Evolutionary conservation across 345 rosid genomes (phyloP).

Genomic region (Aquilaria sinensis): DNA sequence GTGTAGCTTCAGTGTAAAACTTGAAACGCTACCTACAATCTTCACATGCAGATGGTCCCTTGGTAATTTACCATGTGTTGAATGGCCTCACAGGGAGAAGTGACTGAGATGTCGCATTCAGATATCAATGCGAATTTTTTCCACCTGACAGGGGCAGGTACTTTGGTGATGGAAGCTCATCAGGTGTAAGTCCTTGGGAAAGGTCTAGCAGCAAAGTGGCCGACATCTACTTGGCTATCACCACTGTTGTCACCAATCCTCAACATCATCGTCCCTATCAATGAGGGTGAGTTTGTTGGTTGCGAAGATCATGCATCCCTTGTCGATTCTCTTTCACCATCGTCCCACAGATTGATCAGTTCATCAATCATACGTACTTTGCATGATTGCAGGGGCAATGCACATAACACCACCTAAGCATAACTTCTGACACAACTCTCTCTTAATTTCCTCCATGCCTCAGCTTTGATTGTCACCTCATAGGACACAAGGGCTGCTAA

Average conservation of each 20-base stretch:
- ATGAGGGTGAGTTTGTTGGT: background rate
- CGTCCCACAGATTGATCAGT: constrained; percentile 12
- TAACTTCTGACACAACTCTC: no score
- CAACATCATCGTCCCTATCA: background rate
- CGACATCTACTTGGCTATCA: constrained; percentile 20
- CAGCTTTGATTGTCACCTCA: no score
- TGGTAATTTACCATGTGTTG: constrained; percentile 10
- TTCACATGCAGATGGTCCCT: constrained; percentile 8
- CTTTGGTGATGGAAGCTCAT: constrained; percentile 10
- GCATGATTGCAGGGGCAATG: no score
- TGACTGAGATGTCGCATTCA: constrained; percentile 24
- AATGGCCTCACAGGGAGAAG: constrained; percentile 13
- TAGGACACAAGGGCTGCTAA: background rate
- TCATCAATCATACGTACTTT: background rate
- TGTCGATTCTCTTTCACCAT: constrained; percentile 7
- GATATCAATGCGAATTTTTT: constrained; percentile 13
- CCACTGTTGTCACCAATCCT: constrained; percentile 11
- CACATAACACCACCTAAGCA: no score
- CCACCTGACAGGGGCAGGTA: constrained; percentile 19
- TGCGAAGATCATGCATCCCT: constrained; percentile 14
- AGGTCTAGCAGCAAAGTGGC: constrained; percentile 13
- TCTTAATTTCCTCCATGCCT: no score
- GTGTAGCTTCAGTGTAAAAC: no score
- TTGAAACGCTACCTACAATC: background rate
- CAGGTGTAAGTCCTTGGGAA: constrained; percentile 20